Conservation (phyloP, 805 yeast species). For the Kregervanrija pseudodelftensis region DNA sequence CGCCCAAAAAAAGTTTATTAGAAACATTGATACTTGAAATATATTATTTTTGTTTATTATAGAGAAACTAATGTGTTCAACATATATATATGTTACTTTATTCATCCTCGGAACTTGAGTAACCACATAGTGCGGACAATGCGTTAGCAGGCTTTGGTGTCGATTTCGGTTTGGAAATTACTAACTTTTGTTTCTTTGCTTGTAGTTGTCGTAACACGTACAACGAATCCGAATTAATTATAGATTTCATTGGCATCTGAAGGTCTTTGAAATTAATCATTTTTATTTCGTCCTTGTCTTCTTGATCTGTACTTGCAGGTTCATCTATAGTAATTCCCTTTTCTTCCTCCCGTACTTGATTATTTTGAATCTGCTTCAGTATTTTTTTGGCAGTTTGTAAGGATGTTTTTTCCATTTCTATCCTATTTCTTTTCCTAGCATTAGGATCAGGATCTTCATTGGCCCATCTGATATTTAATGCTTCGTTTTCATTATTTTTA, state of each 20-base stretch:
- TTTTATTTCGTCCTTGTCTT: neutral
- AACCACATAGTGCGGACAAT: too few species aligned
- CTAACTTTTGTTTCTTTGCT: too few species aligned
- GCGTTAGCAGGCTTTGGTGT: too few species aligned
- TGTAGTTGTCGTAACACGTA: too few species aligned
- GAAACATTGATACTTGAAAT: slow-evolving; percentile 10
- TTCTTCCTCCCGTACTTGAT: neutral
- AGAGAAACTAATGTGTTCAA: too few species aligned
- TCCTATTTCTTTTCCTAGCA: slow-evolving; percentile 44
- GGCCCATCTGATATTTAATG: slow-evolving; percentile 79
- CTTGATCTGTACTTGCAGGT: neutral
- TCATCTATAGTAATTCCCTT: neutral
- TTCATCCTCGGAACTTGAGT: too few species aligned
- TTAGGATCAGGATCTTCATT: slow-evolving; percentile 77
- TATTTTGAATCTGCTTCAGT: slow-evolving; percentile 20
- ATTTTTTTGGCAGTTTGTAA: slow-evolving; percentile 44
- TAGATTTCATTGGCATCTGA: too few species aligned
- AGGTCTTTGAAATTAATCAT: too few species aligned
- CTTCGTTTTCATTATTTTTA: slow-evolving; percentile 46
- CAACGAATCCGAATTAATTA: too few species aligned
- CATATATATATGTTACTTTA: too few species aligned
- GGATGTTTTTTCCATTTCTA: slow-evolving; percentile 45
- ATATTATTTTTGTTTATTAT: too few species aligned
- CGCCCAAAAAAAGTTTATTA: slow-evolving; percentile 5
- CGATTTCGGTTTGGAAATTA: too few species aligned